phyloP scores from a whole-genome alignment of 768 basidiomycete genomes.

The Hygrophorus pudorinus region DNA sequence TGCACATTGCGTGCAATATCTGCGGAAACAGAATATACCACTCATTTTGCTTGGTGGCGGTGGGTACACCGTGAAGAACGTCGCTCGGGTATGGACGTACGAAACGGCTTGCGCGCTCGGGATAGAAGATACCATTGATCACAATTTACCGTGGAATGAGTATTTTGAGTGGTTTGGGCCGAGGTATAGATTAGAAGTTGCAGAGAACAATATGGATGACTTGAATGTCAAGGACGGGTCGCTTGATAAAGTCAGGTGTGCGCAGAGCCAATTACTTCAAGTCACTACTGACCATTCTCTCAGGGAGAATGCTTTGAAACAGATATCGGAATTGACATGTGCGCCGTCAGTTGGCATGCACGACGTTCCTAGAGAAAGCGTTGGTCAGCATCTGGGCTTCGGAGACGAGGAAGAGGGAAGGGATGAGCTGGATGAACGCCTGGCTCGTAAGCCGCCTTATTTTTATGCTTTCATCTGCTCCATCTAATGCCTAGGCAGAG shows the following conservation, averaged over 20 bases:
- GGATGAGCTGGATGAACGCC: conserved; percentile 57
- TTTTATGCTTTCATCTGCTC: not conserved
- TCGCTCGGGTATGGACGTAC: conserved; percentile 94
- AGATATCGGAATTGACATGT: conserved; percentile 34
- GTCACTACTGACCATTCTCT: not conserved
- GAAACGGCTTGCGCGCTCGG: conserved; percentile 96
- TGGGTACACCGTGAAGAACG: conserved; percentile 97
- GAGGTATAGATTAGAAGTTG: conserved; percentile 85
- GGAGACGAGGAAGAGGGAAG: conserved; percentile 36
- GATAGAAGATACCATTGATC: conserved; percentile 66
- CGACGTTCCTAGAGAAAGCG: conserved; percentile 62
- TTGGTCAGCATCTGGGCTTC: conserved; percentile 56
- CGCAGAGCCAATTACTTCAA: conserved; percentile 5
- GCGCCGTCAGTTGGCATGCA: conserved; percentile 87
- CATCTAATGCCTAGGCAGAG: conserved; percentile 27
- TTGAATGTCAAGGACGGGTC: conserved; percentile 75
- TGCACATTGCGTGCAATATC: conserved; percentile 94
- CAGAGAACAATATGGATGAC: conserved; percentile 91
- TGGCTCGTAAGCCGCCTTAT: conserved; percentile 54
- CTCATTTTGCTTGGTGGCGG: conserved; percentile 93
- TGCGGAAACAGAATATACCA: conserved; percentile 93
- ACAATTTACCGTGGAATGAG: conserved; percentile 74
- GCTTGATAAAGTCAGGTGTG: conserved; percentile 69
- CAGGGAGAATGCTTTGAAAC: conserved; percentile 30
- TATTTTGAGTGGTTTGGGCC: conserved; percentile 99